Evolutionary conservation across 257 asterid genomes (phyloP).

Genomic region (Solanum sitiens): DNA sequence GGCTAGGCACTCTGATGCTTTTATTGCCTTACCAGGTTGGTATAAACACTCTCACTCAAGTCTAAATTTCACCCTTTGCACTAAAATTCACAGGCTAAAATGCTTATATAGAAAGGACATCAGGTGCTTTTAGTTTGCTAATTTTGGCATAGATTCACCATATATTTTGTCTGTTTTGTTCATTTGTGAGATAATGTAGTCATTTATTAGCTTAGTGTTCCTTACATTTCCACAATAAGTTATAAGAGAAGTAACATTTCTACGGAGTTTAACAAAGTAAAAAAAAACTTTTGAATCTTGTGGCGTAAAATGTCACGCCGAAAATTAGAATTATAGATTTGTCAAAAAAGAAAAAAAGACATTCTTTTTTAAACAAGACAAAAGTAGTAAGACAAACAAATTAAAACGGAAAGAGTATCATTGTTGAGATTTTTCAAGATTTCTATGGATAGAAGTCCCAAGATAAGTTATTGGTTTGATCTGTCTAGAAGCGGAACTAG

Average conservation of each 20-base stretch:
- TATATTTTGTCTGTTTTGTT: not conserved
- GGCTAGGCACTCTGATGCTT: conserved; percentile 95
- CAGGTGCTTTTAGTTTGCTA: conserved; percentile 8
- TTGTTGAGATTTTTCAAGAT: not conserved
- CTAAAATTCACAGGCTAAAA: conserved; percentile 2
- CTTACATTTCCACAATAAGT: not conserved
- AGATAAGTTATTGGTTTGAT: not conserved
- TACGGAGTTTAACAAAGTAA: not conserved
- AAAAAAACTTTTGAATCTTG: not conserved
- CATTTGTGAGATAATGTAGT: not conserved
- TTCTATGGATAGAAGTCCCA: not conserved
- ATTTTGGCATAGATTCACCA: conserved; percentile 1
- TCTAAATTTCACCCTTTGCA: not conserved
- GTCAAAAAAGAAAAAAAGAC: not conserved
- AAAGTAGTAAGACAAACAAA: not conserved
- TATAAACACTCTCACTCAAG: conserved; percentile 3
- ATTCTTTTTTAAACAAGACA: not conserved
- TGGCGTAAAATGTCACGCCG: not conserved
- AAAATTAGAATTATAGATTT: not conserved
- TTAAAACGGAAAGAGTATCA: not conserved
- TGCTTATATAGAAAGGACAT: not conserved
- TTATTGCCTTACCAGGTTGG: conserved; percentile 98
- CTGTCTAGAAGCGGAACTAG: not conserved
- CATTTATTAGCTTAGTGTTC: not conserved
- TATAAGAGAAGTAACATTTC: not conserved